A percentile compares a stretch with the other conserved stretches of the same genome.
phyloP scores from a whole-genome alignment of 1,139 yeast genomes.

The Scheffersomyces illinoinensis region DNA sequence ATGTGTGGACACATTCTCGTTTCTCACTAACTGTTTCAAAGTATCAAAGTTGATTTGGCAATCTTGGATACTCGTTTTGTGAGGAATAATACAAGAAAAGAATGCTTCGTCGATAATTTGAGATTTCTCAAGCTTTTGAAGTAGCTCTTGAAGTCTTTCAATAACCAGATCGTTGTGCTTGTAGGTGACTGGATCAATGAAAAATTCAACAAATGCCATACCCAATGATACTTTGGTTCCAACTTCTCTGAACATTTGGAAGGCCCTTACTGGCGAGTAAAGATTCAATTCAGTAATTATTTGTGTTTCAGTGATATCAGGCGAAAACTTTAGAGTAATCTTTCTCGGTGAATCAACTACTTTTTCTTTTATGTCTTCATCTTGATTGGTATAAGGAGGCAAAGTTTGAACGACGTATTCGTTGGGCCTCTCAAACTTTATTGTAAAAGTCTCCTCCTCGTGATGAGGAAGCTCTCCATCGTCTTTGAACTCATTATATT shows the following conservation, averaged over 20 bases:
- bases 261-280: conserved; percentile 23
- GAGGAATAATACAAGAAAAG: conserved; percentile 35
- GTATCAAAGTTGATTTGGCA: conserved; percentile 33
- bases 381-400: conserved; percentile 16
- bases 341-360: conserved; percentile 41
- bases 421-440: conserved; percentile 55
- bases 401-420: conserved; percentile 54
- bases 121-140: conserved; percentile 15
- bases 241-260: conserved; percentile 36
- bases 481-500: conserved; percentile 29
- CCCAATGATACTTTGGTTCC: conserved; percentile 41
- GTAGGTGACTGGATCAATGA: conserved; percentile 16
- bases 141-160: conserved; percentile 15
- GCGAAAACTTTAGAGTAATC: conserved; percentile 28
- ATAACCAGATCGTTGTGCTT: conserved; percentile 10
- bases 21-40: conserved; percentile 33
- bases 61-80: conserved; percentile 36
- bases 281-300: conserved; percentile 25
- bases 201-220: conserved; percentile 41
- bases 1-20: conserved; percentile 36
- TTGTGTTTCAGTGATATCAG: conserved; percentile 26
- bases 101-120: conserved; percentile 24
- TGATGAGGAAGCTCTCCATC: conserved; percentile 11
- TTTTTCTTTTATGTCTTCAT: conserved; percentile 20
- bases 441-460: conserved; percentile 10